Evolutionary conservation across 2,329 filamentous ascomycete genomes (phyloP), one percentile per base, ranked within the genome.

Genomic region (Fusarium cyanostomum): DNA sequence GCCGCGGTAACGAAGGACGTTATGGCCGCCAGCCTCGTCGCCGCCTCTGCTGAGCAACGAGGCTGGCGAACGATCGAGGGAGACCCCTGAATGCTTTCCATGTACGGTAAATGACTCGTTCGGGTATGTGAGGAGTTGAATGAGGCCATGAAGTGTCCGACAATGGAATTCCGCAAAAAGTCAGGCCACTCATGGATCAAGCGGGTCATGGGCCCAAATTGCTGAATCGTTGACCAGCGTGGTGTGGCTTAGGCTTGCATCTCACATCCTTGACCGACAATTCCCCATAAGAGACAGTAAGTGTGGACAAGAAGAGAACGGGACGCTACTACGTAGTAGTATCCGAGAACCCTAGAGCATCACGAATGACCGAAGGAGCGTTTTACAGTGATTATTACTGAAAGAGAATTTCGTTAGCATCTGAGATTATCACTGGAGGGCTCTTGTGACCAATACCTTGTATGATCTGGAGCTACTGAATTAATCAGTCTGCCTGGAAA

Each of bases 221-320:
- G 41, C 57, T 62, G 61, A 60, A 60, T 62, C 48, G 54, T 51
- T 59, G 48, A 52, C 56, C 52, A 42, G 62, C 44, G 58, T 59
- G 33, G 45, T 52, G 64, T 71, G 66, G 64, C 67, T 69, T 69
- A 28, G 62, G 44, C 53, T 59, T 57, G 52, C 52, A 66, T 58
- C 65, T 57, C 54, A 51, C 64, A 53, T 57, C 56, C 30, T 61
- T 66, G 62, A 64, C 56, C 58, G 62, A 64, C 53, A 67, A 44
- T 56, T 56, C 46, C 50, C 54, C 46, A 52, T 56, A 52, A 37
- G 35, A 53, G 41, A 45, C 21, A 21, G 21, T 34, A 10, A 11
- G 18, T 12, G 51, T 9, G 13, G 45, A 52, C 53, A 24, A 57
- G 48, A 38, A 56, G 53, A 35, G n/a, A n/a, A n/a, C n/a, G 37